A percentile compares a stretch with the other conserved stretches of the same genome.
These are phyloP conservation scores for Pisolithus microcarpus DNA, from an alignment of 768 basidiomycete species.

Conservation along the genomic window DNA sequence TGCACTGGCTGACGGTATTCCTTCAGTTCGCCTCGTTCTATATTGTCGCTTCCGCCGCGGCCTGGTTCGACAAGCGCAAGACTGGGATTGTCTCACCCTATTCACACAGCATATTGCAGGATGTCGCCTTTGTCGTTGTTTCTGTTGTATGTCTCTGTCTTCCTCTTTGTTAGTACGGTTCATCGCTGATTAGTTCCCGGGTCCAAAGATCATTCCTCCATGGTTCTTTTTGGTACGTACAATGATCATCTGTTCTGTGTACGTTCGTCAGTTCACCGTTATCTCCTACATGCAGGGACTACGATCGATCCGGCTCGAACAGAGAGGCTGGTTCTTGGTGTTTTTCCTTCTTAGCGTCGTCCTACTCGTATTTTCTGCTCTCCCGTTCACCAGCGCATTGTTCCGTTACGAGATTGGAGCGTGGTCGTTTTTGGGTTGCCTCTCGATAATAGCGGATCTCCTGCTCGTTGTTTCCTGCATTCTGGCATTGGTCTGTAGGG, in stretches of 20 bases:
- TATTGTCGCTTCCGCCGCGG: constrained; percentile 34
- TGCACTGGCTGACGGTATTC: constrained; percentile 41
- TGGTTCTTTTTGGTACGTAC: constrained; percentile 40
- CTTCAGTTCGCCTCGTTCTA: constrained; percentile 47
- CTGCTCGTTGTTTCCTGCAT: constrained; percentile 35
- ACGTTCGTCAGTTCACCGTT: not conserved
- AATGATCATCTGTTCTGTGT: not conserved
- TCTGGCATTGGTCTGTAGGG: constrained; percentile 40
- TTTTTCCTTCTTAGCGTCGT: constrained; percentile 34
- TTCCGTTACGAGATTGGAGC: constrained; percentile 28
- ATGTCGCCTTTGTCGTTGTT: constrained; percentile 34
- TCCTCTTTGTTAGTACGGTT: too few species aligned
- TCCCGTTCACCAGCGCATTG: constrained; percentile 37
- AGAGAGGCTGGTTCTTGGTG: constrained; percentile 30
- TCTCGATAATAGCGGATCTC: constrained; percentile 35
- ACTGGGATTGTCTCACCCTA: constrained; percentile 30
- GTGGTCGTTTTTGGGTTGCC: constrained; percentile 41
- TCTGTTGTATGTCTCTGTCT: constrained; percentile 30
- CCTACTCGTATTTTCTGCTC: constrained; percentile 32
- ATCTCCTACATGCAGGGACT: constrained; percentile 37
- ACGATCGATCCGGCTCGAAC: constrained; percentile 41
- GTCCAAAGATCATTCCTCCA: constrained; percentile 34
- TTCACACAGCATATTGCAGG: constrained; percentile 29
- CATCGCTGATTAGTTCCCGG: not conserved
- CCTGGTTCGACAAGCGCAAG: constrained; percentile 47